A percentile compares a stretch with the other conserved stretches of the same genome.
phyloP scores from a whole-genome alignment of 495 filamentous ascomycete species.

The Penicillium lividum region DNA sequence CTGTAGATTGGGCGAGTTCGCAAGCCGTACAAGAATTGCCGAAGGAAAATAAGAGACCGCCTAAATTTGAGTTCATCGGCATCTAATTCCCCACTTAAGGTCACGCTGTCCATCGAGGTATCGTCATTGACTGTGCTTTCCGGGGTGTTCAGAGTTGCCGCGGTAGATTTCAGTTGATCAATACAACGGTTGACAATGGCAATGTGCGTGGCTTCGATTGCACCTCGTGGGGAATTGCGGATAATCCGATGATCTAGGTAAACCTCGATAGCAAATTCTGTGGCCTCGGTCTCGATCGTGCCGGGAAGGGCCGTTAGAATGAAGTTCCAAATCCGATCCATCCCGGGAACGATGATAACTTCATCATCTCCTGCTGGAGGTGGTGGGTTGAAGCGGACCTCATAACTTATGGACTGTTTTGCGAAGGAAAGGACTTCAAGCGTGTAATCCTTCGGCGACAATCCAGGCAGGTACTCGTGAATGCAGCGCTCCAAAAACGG shows the following conservation, averaged over 20 bases:
- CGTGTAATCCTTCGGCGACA: conserved; percentile 67
- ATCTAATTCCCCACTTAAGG: conserved; percentile 41
- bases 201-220: conserved; percentile 71
- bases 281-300: conserved; percentile 69
- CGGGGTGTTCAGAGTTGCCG: conserved; percentile 56
- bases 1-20: conserved; percentile 55
- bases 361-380: conserved; percentile 42
- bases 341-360: conserved; percentile 56
- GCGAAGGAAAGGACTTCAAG: conserved; percentile 67
- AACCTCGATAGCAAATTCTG: conserved; percentile 68
- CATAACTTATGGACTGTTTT: conserved; percentile 51
- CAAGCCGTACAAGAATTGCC: conserved; percentile 56
- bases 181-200: conserved; percentile 77
- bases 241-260: conserved; percentile 63
- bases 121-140: conserved; percentile 41
- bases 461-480: conserved; percentile 60
- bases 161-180: conserved; percentile 69
- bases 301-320: conserved; percentile 69
- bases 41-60: conserved; percentile 62
- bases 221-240: conserved; percentile 41
- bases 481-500: conserved; percentile 68
- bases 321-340: conserved; percentile 83
- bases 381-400: conserved; percentile 45
- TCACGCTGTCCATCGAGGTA: conserved; percentile 51
- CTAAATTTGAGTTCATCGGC: conserved; percentile 63